Evolutionary conservation across 1,284 basidiomycete genomes (phyloP).

Genomic region (Cryptococcus amylolentus): DNA sequence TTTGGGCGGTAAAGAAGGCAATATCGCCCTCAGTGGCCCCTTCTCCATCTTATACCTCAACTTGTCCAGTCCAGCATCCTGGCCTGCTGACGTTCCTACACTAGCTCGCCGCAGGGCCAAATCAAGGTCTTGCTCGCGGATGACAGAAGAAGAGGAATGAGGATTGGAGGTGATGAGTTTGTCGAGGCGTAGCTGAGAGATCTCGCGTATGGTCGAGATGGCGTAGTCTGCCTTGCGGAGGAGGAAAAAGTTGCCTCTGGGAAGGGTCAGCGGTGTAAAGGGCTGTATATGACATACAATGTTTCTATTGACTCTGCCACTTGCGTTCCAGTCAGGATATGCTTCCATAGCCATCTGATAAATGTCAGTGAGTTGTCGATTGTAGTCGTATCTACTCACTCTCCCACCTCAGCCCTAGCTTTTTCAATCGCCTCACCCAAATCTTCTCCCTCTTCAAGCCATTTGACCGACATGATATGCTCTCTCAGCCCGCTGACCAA

Average conservation of each 20-base stretch:
- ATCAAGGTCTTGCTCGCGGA: slow-evolving; percentile 80
- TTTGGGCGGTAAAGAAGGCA: slow-evolving; percentile 56
- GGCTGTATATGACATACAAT: slow-evolving; percentile 54
- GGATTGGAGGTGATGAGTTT: slow-evolving; percentile 62
- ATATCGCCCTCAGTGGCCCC: slow-evolving; percentile 70
- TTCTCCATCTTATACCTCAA: slow-evolving; percentile 70
- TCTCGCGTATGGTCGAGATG: slow-evolving; percentile 72
- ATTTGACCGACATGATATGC: slow-evolving; percentile 59
- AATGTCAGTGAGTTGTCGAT: slow-evolving; percentile 37
- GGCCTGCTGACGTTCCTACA: slow-evolving; percentile 76
- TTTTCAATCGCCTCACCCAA: slow-evolving; percentile 64
- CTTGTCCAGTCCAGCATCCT: slow-evolving; percentile 66
- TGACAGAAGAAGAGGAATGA: slow-evolving; percentile 60
- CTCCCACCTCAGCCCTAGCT: slow-evolving; percentile 37
- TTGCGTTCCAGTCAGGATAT: slow-evolving; percentile 76
- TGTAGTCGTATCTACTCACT: slow-evolving; percentile 19
- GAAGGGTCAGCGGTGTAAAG: not conserved
- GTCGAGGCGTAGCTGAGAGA: slow-evolving; percentile 71
- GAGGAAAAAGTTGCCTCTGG: slow-evolving; percentile 75
- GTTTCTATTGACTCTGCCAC: slow-evolving; percentile 72
- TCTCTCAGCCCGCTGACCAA: slow-evolving; percentile 63
- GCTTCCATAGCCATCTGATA: slow-evolving; percentile 80
- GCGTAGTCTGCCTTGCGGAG: slow-evolving; percentile 82
- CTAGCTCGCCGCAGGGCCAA: slow-evolving; percentile 75
- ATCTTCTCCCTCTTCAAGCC: slow-evolving; percentile 68